These are phyloP conservation scores for Pseudocercospora pini-densiflorae DNA, from an alignment of 2,329 filamentous ascomycete genomes.

Conservation along the genomic window DNA sequence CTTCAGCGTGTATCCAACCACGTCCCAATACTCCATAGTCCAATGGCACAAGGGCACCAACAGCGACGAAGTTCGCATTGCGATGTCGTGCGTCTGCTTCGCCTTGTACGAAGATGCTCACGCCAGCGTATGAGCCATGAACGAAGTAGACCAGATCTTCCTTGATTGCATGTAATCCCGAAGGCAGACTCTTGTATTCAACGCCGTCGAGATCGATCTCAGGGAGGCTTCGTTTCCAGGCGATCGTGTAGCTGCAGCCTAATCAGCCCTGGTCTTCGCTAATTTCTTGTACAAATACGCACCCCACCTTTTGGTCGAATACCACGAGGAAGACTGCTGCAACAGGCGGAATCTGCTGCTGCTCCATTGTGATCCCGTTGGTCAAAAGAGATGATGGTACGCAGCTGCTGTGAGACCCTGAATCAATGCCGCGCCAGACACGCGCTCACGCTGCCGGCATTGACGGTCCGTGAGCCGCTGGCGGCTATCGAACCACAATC, in stretches of 20 bases:
- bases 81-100: constrained; percentile 78
- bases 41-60: constrained; percentile 86
- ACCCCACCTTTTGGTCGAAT: constrained; percentile 46
- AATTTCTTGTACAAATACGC: constrained; percentile 15
- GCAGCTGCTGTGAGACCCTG: background rate
- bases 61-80: constrained; percentile 90
- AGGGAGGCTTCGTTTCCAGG: constrained; percentile 77
- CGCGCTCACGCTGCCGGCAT: background rate
- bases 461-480: background rate
- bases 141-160: constrained; percentile 93
- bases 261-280: background rate
- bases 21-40: constrained; percentile 84
- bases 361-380: constrained; percentile 2
- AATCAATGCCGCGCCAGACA: background rate
- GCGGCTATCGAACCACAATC: background rate
- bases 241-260: constrained; percentile 70
- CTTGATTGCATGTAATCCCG: constrained; percentile 84
- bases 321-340: constrained; percentile 42
- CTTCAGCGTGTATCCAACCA: constrained; percentile 84
- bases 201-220: constrained; percentile 75
- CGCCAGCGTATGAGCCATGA: constrained; percentile 76
- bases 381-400: background rate
- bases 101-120: constrained; percentile 89
- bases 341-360: constrained; percentile 34
- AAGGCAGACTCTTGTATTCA: constrained; percentile 95